Evolutionary conservation across 129 eudicot species (phyloP).

Genomic region (Ambrosia trifida): DNA sequence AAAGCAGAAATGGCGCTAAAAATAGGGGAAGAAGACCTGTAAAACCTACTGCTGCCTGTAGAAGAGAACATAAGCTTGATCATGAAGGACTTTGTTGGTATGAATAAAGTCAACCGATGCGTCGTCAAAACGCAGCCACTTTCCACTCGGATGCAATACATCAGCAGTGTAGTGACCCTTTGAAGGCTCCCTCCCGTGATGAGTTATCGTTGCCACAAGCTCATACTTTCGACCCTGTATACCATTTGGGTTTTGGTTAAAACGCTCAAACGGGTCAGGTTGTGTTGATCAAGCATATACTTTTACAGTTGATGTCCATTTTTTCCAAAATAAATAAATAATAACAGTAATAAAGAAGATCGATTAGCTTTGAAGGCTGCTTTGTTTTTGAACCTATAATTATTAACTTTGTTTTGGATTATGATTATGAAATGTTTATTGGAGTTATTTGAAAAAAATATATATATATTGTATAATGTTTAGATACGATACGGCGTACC

Average conservation of each 20-base stretch:
- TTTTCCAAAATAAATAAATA: background rate
- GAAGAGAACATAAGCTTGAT: constrained; percentile 84
- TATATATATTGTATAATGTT: no score
- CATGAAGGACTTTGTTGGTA: constrained; percentile 68
- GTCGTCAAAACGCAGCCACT: constrained; percentile 73
- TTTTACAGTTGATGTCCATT: background rate
- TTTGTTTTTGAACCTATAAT: no score
- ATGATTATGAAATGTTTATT: no score
- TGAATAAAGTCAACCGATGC: constrained; percentile 62
- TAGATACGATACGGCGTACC: no score
- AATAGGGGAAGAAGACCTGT: constrained; percentile 22
- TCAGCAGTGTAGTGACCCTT: constrained; percentile 88
- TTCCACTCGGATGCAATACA: constrained; percentile 60
- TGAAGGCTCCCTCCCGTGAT: constrained; percentile 85
- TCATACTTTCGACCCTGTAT: constrained; percentile 66
- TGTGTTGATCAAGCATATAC: background rate
- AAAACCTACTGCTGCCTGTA: constrained; percentile 54
- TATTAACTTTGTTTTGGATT: no score
- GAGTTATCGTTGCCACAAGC: constrained; percentile 82
- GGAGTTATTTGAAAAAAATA: no score
- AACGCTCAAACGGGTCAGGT: background rate
- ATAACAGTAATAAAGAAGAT: no score
- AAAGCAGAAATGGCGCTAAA: constrained; percentile 4
- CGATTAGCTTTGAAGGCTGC: no score
- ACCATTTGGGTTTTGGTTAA: constrained; percentile 1